Evolutionary conservation across 2,329 filamentous ascomycete genomes (phyloP).

Genomic region (Trichoderma sp.): DNA sequence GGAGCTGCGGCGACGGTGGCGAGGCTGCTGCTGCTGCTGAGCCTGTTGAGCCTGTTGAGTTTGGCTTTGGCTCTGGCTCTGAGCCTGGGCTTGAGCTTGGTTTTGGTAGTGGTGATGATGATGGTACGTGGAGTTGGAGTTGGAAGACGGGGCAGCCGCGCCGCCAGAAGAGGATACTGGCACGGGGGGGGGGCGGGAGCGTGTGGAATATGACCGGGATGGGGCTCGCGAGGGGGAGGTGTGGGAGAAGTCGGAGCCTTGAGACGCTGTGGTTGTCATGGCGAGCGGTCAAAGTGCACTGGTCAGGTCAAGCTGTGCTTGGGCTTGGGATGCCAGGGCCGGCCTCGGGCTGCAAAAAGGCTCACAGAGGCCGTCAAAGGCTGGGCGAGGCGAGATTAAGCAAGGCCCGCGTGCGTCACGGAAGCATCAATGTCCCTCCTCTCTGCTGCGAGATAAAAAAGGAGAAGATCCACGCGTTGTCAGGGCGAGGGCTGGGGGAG

Average conservation of each 20-base stretch:
- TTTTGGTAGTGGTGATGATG: conserved; percentile 14
- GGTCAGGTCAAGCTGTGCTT: neutral
- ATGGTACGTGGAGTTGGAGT: conserved; percentile 18
- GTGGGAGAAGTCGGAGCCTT: conserved; percentile 25
- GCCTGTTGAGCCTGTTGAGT: conserved; percentile 19
- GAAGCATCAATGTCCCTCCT: conserved; percentile 17
- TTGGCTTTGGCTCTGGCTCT: neutral
- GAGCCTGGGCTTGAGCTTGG: conserved; percentile 1
- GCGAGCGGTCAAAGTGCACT: conserved; percentile 16
- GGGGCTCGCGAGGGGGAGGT: conserved; percentile 30
- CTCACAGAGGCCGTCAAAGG: conserved; percentile 3
- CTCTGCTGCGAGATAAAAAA: conserved; percentile 18
- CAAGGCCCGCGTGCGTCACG: conserved; percentile 18
- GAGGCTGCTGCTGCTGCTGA: conserved; percentile 29
- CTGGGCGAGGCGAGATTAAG: conserved; percentile 15
- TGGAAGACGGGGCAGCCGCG: conserved; percentile 24
- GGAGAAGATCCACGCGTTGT: conserved; percentile 19
- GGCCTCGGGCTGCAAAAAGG: conserved; percentile 4
- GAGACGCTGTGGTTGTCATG: conserved; percentile 32
- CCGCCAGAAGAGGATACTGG: conserved; percentile 24
- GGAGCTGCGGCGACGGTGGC: conserved; percentile 40
- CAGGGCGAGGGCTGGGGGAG: conserved; percentile 9
- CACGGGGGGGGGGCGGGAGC: conserved; percentile 30
- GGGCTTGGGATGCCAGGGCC: neutral
- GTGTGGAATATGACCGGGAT: conserved; percentile 36